A percentile compares a stretch with the other conserved stretches of the same genome.
phyloP scores from a whole-genome alignment of 2,329 filamentous ascomycete genomes.

The Mariannaea sp. region DNA sequence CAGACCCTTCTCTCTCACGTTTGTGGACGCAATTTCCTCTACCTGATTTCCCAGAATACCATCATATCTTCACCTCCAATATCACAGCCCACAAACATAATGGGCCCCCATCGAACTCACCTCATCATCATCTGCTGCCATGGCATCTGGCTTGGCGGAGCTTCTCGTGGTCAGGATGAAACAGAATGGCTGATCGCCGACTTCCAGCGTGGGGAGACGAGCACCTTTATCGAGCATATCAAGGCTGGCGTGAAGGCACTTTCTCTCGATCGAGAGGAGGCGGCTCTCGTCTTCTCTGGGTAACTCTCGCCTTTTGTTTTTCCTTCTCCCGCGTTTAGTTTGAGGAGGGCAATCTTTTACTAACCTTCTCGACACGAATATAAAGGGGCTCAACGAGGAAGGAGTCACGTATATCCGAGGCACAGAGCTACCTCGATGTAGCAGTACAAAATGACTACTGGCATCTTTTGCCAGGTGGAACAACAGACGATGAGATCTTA shows the following conservation, averaged over 20 bases:
- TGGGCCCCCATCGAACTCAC: constrained; percentile 49
- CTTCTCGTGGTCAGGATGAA: constrained; percentile 57
- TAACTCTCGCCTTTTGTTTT: too few relatives aligned
- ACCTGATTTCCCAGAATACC: neutral
- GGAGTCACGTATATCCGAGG: constrained; percentile 63
- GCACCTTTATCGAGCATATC: constrained; percentile 79
- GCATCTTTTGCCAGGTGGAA: constrained; percentile 39
- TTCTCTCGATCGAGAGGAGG: constrained; percentile 46
- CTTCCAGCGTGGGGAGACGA: constrained; percentile 79
- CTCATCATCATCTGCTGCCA: constrained; percentile 85
- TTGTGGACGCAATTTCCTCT: neutral
- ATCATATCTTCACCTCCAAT: neutral
- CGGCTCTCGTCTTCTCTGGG: constrained; percentile 74
- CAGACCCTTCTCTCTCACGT: constrained; percentile 28
- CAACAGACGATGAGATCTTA: constrained; percentile 46
- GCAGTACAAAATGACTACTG: constrained; percentile 55
- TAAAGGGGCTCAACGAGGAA: constrained; percentile 67
- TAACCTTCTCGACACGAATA: too few relatives aligned
- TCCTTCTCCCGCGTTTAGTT: too few relatives aligned
- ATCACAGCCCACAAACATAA: constrained; percentile 20
- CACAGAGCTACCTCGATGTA: constrained; percentile 64
- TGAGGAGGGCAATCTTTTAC: too few relatives aligned
- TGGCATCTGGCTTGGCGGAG: constrained; percentile 72
- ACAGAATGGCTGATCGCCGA: constrained; percentile 73
- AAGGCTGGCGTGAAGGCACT: constrained; percentile 64